Evolutionary conservation across 2,329 filamentous ascomycete species (phyloP), one percentile per base, ranked within the genome.

Genomic region (Microcyclosporella mali): DNA sequence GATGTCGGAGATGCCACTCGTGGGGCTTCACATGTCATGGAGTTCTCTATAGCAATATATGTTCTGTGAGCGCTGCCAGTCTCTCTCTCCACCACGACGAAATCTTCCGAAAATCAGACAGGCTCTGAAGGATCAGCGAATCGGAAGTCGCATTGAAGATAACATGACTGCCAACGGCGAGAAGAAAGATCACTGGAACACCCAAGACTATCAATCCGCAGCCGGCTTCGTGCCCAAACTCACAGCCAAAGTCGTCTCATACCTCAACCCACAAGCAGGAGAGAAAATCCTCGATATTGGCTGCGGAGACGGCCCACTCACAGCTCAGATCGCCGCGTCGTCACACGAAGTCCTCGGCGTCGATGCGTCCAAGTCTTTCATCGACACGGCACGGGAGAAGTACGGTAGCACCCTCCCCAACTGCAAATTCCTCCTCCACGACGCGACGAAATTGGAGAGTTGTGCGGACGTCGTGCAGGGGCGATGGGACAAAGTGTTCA

Each of bases 141-240:
- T 6, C 21, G 9, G 9, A 4, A 25, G 4, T 25, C 21, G 9
- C 6, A 25, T 25, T 9, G 21, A 25, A 9, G 9, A 6, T 9
- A 25, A 25, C 21, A 25, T 25, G 21, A 9, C 21, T 4, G 9
- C 21, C 21, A 25, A 25, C 21, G 21, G 21, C 21, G 21, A 25
- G 21, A 38, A 35, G 21, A 56, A 59, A 52, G 59, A 63, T 44
- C 56, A 59, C 54, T 63, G 60, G 60, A 56, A 57, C 29, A 47
- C 58, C 6, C 36, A 52, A 34, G 54, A 56, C 50, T 67, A 67
- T 52, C 47, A 47, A n/a, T 55, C 57, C 33, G 58, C 65, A 18
- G 67, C 67, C 15, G 43, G 56, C 47, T 70, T 70, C 55, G 66
- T 69, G 17, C 64, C 66, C 16, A 52, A 61, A 37, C 64, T 70